Evolutionary conservation across 2,329 filamentous ascomycete species (phyloP), one percentile per base, ranked within the genome.

Genomic region (Berkeleyomyces basicola): DNA sequence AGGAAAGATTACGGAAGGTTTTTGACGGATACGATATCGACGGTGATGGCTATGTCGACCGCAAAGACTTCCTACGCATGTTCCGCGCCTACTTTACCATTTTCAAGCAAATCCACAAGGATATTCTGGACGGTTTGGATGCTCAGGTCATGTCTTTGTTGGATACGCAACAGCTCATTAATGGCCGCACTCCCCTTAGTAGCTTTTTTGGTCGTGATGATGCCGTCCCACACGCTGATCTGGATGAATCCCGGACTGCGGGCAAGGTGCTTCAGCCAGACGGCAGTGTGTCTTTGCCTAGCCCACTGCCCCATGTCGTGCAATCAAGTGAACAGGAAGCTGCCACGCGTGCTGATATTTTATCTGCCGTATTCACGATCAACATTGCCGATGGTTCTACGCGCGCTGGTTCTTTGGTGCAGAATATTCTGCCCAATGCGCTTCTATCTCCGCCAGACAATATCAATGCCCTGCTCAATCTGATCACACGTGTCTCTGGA

Each of bases 21-120:
- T 95, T 97, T 70, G 82, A 88, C 63, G 91, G 90, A 10, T 97
- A 96, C 69, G 93, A 99, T 69, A 82, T 96, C 59, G 89, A 97
- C 68, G 81, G 82, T 0, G 91, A 97, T 73, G 91, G 91, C 9
- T 95, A 82, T 67, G 86, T 97, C 49, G 85, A 86, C 68, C 82
- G 93, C 14, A 85, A 86, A 68, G 92, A 99, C 71, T 95, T 96
- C 68, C 74, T 97, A 40, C 84, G 91, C 63, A 87, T 99, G 74
- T 96, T 97, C 72, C 81, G 89, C 51, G 92, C 92, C 0, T 96
- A 95, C 72, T 97, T 95, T 72, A 85, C 88, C 1, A 81, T 96
- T 7, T 93, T 90, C 70, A 90, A 91, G 70, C 88, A 96, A 70
- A 85, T 96, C 73, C 90, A 93, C 65, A 83, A 83, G 65, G 92